These are phyloP conservation scores for Dioscorea zingiberensis DNA, from an alignment of 106 monocot genomes.

Conservation along the genomic window DNA sequence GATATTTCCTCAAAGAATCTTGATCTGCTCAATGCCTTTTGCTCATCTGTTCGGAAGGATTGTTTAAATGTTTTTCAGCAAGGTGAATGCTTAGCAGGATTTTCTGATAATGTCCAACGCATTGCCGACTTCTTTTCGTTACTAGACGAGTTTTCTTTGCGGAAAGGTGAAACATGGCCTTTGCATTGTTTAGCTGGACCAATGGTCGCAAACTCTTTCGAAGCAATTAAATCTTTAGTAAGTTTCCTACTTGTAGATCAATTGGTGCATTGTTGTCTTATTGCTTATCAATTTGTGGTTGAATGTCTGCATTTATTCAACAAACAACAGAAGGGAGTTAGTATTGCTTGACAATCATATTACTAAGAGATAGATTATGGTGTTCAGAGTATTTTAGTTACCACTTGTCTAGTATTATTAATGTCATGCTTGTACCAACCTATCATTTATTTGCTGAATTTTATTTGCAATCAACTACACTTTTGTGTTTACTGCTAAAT, in stretches of 20 bases:
- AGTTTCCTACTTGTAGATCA: conserved; percentile 4
- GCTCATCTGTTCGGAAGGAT: conserved; percentile 48
- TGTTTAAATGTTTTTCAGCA: conserved; percentile 56
- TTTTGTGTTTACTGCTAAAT: too few relatives aligned
- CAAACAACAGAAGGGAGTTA: too few relatives aligned
- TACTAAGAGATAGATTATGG: too few relatives aligned
- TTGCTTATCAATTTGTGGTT: too few relatives aligned
- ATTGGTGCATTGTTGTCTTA: too few relatives aligned
- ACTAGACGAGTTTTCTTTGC: conserved; percentile 33
- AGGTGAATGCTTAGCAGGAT: conserved; percentile 27
- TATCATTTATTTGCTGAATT: too few relatives aligned
- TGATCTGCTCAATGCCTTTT: conserved; percentile 45
- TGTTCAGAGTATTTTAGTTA: too few relatives aligned
- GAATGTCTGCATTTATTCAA: too few relatives aligned
- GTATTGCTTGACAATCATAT: too few relatives aligned
- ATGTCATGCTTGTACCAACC: too few relatives aligned
- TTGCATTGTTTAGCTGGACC: conserved; percentile 64
- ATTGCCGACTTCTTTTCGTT: conserved; percentile 51
- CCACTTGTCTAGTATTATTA: too few relatives aligned
- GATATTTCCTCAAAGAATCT: conserved; percentile 33
- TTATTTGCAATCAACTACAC: too few relatives aligned
- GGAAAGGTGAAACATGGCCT: conserved; percentile 65
- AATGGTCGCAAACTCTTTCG: conserved; percentile 44
- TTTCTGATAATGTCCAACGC: conserved; percentile 33
- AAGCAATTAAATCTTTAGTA: conserved; percentile 59